Base-by-base conservation (phyloP, 2,329 filamentous ascomycete species). In the Aspergillus neoniger region DNA sequence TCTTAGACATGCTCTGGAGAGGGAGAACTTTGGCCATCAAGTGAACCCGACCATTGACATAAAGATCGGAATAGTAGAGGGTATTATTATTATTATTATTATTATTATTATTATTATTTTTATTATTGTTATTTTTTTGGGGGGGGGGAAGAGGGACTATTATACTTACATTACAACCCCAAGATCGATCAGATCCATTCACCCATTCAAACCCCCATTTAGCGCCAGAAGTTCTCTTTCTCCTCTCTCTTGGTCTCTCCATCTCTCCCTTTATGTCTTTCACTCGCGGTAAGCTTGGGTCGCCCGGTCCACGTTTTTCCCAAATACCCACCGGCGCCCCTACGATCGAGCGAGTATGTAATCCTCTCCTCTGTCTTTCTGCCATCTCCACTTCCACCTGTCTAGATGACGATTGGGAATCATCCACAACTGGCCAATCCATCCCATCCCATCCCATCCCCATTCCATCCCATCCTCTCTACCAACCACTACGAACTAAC, bases 351-450 rank as follows among this genome's bases (percentile, higher is more conserved):
- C 30, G n/a, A 51, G 36, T 57, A 59, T 59, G 44, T 59, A 58
- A 55, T 54, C 64, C 59, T 59, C 59, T 59, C 47, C 53, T 57
- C 61, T 53, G 38, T 62, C 54, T 62, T 63, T 65, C 66, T 69
- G 55, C 58, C 65, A 68, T 72, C 70, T 72, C 70, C 72, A 74
- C 71, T 67, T 63, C 41, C 44, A 59, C 39, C 54, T 55, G 55
- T 63, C 63, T 67, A 64, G 62, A 72, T 74, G 72, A 74, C 70
- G 70, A 71, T 62, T 66, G 58, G 50, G 57, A 57, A 36, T 65
- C 63, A 62, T 60, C 57, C 60, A 60, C 56, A 19, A 39, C 48
- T 57, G 28, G 55, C 43, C 36, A 52, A 47, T 15, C n/a, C 9
- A 47, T 19, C 23, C 25, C 32, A 53, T 41, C 19, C 28, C 15